Percentiles rank a stretch among this genome's conserved stretches.
phyloP scores from a whole-genome alignment of 2,329 filamentous ascomycete genomes.

The Parascedosporium putredinis region DNA sequence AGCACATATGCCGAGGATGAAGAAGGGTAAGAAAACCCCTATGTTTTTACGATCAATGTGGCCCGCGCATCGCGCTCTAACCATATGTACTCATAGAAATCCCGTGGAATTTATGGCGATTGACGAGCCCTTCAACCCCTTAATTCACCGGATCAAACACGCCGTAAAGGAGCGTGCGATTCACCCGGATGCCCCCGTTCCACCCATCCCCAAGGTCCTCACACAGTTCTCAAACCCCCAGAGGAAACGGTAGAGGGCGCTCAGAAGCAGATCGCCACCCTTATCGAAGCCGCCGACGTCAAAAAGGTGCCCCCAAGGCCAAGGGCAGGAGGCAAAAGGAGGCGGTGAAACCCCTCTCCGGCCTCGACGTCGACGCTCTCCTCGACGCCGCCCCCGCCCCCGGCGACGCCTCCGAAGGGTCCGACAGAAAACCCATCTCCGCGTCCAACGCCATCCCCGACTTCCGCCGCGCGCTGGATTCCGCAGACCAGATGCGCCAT shows the following conservation, averaged over 20 bases:
- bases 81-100: conserved; percentile 19
- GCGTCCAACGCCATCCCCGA: conserved; percentile 74
- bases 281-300: conserved; percentile 63
- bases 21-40: conserved; percentile 47
- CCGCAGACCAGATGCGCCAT: conserved; percentile 46
- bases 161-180: conserved; percentile 76
- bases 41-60: background rate
- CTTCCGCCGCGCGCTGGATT: conserved; percentile 69
- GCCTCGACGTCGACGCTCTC: conserved; percentile 75
- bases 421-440: conserved; percentile 24
- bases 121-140: conserved; percentile 74
- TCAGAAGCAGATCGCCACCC: conserved; percentile 44
- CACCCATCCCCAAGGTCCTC: conserved; percentile 52
- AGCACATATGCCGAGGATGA: conserved; percentile 62
- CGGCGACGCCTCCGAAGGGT: background rate
- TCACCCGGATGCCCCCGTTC: conserved; percentile 54
- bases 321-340: conserved; percentile 65
- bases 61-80: background rate
- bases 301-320: conserved; percentile 74
- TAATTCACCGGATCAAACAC: conserved; percentile 81
- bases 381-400: conserved; percentile 57
- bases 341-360: conserved; percentile 72
- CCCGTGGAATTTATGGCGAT: conserved; percentile 60
- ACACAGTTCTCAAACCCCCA: conserved; percentile 66
- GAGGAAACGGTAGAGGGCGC: conserved; percentile 52